Evolutionary conservation across 441 rosid genomes (phyloP), one percentile per base, ranked within the genome.

Genomic region (Brassica balearica): DNA sequence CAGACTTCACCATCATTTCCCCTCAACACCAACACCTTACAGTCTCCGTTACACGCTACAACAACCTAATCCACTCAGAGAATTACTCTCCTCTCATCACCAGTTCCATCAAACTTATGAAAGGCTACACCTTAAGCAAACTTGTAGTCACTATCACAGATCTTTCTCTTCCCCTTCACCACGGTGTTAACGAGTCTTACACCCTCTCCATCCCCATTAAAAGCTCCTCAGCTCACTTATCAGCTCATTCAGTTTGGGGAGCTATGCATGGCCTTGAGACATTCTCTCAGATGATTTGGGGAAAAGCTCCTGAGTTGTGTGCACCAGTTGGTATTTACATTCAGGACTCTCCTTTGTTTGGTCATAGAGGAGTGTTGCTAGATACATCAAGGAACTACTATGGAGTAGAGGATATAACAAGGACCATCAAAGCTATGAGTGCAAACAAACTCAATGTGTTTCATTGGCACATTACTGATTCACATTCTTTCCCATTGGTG

Each of bases 251-350:
- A 0, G 87, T 76, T 2, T 94, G 98, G 98, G 98, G 96, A 1
- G 96, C 98, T 38, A 92, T 92, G 90, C 84, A 90, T 75, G 97
- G 97, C 2, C 88, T 94, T 0, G 98, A 94, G 86, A 92, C 97
- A 19, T 90, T 94, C 84, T 90, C 96, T 6, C 97, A 94, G 70
- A 62, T 94, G 38, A 85, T 89, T 6, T 92, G 96, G 96, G 90
- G 97, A 5, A 58, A 43, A 5, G 12, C 75, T 20, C 90, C 91
- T 1, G 77, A 75, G 1, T 48, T 69, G 10, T 23, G 20, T 32
- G 80, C 86, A 10, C 88, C 92, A 0, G 82, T 76, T 2, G 95
- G 93, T 4, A 65, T 94, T 9, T 29, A 43, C 14, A 66, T 88
- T 22, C 73, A 68, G 74, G 97, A 91, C 67, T 78, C 86, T 36